These are phyloP conservation scores for Nicotiana noctiflora DNA, from an alignment of 257 asterid genomes.

Conservation along the genomic window DNA sequence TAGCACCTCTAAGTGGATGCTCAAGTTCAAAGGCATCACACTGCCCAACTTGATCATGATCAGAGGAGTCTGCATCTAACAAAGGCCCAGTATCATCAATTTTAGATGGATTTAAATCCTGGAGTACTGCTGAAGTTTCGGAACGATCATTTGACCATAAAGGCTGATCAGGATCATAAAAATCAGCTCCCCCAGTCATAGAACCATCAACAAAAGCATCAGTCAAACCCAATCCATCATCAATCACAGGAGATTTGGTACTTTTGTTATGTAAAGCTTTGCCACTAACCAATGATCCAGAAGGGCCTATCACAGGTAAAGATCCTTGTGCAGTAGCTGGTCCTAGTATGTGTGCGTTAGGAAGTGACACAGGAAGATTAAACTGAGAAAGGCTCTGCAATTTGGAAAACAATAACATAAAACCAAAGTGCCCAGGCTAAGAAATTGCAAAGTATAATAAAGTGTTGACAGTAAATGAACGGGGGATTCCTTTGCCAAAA, in stretches of 20 bases:
- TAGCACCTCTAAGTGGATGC: conserved; percentile 29
- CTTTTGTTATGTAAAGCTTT: conserved; percentile 42
- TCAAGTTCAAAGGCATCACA: conserved; percentile 49
- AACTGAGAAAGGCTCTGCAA: conserved; percentile 45
- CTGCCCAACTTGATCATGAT: conserved; percentile 29
- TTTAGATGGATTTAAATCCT: conserved; percentile 39
- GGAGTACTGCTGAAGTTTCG: conserved; percentile 55
- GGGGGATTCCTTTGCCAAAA: neutral
- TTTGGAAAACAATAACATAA: conserved; percentile 5
- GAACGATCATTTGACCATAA: conserved; percentile 63
- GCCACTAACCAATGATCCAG: conserved; percentile 39
- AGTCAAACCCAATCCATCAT: conserved; percentile 49
- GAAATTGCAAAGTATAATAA: neutral
- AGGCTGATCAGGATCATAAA: conserved; percentile 98
- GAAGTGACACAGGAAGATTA: conserved; percentile 37
- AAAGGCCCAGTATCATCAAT: conserved; percentile 40
- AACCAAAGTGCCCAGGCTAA: neutral
- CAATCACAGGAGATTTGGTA: conserved; percentile 49
- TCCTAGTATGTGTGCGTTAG: conserved; percentile 29
- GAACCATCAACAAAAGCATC: conserved; percentile 45
- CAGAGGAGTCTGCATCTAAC: conserved; percentile 36
- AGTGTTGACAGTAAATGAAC: neutral
- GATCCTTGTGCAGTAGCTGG: conserved; percentile 33
- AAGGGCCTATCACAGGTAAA: conserved; percentile 36
- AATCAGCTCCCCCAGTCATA: conserved; percentile 57